Conservation (phyloP, 2,329 filamentous ascomycete genomes). For the Fusarium sulawesiense region DNA sequence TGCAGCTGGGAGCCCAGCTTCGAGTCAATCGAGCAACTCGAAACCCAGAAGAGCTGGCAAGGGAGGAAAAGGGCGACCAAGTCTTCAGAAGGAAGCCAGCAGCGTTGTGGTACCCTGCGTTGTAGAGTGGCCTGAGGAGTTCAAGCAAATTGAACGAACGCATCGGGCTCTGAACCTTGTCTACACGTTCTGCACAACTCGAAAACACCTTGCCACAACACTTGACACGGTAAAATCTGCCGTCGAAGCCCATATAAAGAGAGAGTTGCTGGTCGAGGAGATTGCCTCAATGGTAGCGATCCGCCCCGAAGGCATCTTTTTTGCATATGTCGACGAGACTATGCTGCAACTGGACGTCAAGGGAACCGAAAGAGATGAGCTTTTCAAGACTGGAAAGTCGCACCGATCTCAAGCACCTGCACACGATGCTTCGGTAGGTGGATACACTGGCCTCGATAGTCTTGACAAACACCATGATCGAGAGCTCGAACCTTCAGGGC, state of each 20-base stretch:
- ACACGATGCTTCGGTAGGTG: constrained; percentile 68
- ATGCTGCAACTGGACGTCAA: constrained; percentile 83
- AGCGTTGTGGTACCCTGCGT: constrained; percentile 45
- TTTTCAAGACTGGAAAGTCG: constrained; percentile 63
- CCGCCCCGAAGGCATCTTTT: constrained; percentile 81
- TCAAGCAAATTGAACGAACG: constrained; percentile 78
- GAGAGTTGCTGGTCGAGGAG: constrained; percentile 77
- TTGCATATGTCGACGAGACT: constrained; percentile 87
- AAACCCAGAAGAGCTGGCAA: constrained; percentile 13
- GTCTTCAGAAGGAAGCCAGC: constrained; percentile 35
- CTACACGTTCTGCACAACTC: constrained; percentile 93
- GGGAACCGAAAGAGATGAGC: constrained; percentile 72
- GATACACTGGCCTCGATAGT: constrained; percentile 62
- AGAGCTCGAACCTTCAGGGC: constrained; percentile 50
- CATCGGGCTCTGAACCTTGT: constrained; percentile 91
- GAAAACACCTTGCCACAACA: constrained; percentile 91
- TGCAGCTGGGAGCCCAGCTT: constrained; percentile 14
- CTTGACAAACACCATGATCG: constrained; percentile 48
- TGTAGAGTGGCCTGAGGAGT: constrained; percentile 77
- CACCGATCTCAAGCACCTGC: constrained; percentile 63
- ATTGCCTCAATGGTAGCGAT: constrained; percentile 84
- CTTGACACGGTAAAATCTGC: constrained; percentile 87
- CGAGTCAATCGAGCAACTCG: constrained; percentile 10
- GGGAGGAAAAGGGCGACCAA: constrained; percentile 18
- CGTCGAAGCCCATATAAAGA: constrained; percentile 84